Percentiles rank a stretch among this genome's conserved stretches.
These are phyloP conservation scores for Zygosaccharomyces sapae DNA, from an alignment of 1,139 yeast species.

Conservation along the genomic window DNA sequence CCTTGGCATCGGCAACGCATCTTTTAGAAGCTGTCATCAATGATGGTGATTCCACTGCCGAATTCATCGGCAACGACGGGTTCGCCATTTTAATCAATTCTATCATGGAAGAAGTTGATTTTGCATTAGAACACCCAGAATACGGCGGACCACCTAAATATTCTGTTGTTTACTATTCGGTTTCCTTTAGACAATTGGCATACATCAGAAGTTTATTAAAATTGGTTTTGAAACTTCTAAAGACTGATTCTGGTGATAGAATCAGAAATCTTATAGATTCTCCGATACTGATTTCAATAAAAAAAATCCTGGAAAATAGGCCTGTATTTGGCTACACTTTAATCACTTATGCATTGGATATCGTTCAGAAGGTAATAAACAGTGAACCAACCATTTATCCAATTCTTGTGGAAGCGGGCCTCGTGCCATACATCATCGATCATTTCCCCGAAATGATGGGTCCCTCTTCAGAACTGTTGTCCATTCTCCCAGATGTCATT, in stretches of 20 bases:
- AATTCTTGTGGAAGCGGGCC: slow-evolving; percentile 72
- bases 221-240: slow-evolving; percentile 60
- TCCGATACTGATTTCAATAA: slow-evolving; percentile 60
- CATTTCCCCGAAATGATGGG: slow-evolving; percentile 50
- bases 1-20: slow-evolving; percentile 64
- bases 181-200: slow-evolving; percentile 63
- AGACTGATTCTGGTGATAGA: slow-evolving; percentile 76
- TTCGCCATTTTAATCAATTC: slow-evolving; percentile 57
- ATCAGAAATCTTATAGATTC: slow-evolving; percentile 84
- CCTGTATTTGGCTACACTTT: slow-evolving; percentile 64
- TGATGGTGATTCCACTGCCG: slow-evolving; percentile 48
- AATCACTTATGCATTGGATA: slow-evolving; percentile 60
- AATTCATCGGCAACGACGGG: slow-evolving; percentile 66
- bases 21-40: slow-evolving; percentile 53
- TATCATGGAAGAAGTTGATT: slow-evolving; percentile 62
- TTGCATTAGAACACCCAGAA: slow-evolving; percentile 55
- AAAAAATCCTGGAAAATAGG: slow-evolving; percentile 57
- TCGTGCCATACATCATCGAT: slow-evolving; percentile 61
- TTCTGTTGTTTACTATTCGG: slow-evolving; percentile 51
- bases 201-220: slow-evolving; percentile 53
- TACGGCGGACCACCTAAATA: slow-evolving; percentile 52
- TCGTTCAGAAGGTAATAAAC: slow-evolving; percentile 70
- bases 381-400: slow-evolving; percentile 89
- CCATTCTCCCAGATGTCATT: slow-evolving; percentile 67
- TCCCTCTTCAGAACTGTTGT: slow-evolving; percentile 56